These are phyloP conservation scores for Cucumis cinereus DNA, from an alignment of 306 rosid species.

Conservation along the genomic window DNA sequence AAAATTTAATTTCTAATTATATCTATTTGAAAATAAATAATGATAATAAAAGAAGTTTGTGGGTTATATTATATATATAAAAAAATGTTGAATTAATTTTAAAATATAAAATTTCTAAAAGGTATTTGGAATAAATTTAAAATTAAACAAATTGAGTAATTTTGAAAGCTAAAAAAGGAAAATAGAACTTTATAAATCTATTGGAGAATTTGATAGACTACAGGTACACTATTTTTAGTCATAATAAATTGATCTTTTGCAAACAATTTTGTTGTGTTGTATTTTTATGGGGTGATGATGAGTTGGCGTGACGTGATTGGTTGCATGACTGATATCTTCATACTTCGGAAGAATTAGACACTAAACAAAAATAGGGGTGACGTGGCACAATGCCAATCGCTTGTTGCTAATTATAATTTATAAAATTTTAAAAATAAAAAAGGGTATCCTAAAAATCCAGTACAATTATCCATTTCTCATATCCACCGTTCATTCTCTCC, in stretches of 20 bases:
- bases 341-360: background rate
- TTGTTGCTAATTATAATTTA: background rate
- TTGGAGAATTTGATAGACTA: no score
- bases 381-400: constrained; percentile 40
- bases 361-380: background rate
- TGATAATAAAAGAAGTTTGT: no score
- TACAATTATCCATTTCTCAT: constrained; percentile 36
- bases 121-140: no score
- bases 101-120: no score
- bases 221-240: background rate
- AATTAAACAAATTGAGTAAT: no score
- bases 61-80: no score
- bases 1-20: no score
- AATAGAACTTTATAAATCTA: no score
- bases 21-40: no score
- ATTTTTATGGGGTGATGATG: background rate
- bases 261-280: background rate
- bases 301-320: background rate
- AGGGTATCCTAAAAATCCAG: constrained; percentile 26
- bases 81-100: no score
- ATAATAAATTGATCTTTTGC: background rate
- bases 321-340: constrained; percentile 9
- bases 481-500: constrained; percentile 10
- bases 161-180: no score
- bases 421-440: background rate